These are phyloP conservation scores for Cyberlindnera petersonii DNA, from an alignment of 805 yeast species.

Conservation along the genomic window DNA sequence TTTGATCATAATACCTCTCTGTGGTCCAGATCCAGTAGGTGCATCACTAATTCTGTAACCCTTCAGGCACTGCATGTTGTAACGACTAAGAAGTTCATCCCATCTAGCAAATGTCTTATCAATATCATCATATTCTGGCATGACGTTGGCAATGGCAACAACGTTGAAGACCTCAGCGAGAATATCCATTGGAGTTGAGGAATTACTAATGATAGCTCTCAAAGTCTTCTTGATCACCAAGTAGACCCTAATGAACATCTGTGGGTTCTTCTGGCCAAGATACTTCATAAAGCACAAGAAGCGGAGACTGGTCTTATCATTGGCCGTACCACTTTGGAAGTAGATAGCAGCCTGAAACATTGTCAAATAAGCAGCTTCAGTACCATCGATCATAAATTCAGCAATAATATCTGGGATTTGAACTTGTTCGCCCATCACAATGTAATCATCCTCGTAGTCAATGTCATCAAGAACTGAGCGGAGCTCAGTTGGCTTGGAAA, in stretches of 20 bases:
- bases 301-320: constrained; percentile 34
- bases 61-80: constrained; percentile 7
- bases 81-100: constrained; percentile 9
- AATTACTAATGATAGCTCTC: constrained; percentile 23
- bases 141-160: constrained; percentile 30
- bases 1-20: constrained; percentile 10
- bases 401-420: constrained; percentile 36
- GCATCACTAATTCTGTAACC: constrained; percentile 1
- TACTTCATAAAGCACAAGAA: constrained; percentile 31
- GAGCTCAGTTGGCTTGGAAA: constrained; percentile 37
- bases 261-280: constrained; percentile 32
- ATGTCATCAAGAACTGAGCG: constrained; percentile 30
- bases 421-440: constrained; percentile 30
- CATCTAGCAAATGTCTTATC: constrained; percentile 4
- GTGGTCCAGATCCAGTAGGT: not conserved
- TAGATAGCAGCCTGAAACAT: constrained; percentile 33
- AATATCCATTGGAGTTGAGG: constrained; percentile 23
- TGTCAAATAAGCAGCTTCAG: constrained; percentile 30
- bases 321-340: constrained; percentile 31
- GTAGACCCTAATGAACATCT: constrained; percentile 31
- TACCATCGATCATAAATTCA: constrained; percentile 31
- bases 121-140: constrained; percentile 21
- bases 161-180: constrained; percentile 30
- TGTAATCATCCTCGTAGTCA: constrained; percentile 33
- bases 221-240: constrained; percentile 29